A percentile compares a stretch with the other conserved stretches of the same genome.
These are phyloP conservation scores for Dovyalis caffra DNA, from an alignment of 345 rosid species.

Conservation along the genomic window DNA sequence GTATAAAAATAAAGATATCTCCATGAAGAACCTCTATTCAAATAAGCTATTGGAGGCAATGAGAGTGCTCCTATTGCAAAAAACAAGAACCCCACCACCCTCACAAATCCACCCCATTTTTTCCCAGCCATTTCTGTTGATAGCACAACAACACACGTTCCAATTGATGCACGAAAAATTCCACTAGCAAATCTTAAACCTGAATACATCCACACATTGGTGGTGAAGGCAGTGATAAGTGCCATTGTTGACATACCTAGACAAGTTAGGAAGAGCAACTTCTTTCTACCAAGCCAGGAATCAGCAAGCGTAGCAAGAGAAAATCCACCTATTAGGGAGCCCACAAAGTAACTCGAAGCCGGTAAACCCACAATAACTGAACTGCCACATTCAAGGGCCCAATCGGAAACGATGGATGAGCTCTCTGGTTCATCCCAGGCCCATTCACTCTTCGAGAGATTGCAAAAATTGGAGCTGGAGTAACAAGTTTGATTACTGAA, in stretches of 20 bases:
- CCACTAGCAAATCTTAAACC: conserved; percentile 33
- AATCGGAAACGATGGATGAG: conserved; percentile 22
- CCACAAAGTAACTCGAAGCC: conserved; percentile 26
- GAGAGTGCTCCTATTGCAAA: conserved; percentile 54
- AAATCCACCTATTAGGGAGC: conserved; percentile 36
- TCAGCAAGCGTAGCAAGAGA: conserved; percentile 33
- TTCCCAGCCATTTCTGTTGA: conserved; percentile 42
- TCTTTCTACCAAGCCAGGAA: conserved; percentile 39
- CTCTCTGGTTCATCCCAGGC: conserved; percentile 13
- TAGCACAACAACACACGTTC: conserved; percentile 36
- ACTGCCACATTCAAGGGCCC: conserved; percentile 23
- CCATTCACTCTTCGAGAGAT: conserved; percentile 1
- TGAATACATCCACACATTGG: conserved; percentile 38
- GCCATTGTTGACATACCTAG: conserved; percentile 35
- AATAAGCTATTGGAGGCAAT: conserved; percentile 42
- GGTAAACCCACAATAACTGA: conserved; percentile 19
- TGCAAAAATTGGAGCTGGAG: conserved; percentile 6
- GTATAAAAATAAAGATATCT: conserved; percentile 43
- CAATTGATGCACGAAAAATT: conserved; percentile 30
- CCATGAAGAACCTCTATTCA: conserved; percentile 37
- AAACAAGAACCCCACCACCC: conserved; percentile 42
- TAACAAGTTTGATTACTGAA: background rate
- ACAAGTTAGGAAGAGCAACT: conserved; percentile 30
- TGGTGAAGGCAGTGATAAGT: conserved; percentile 28
- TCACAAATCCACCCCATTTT: conserved; percentile 45